Conservation (phyloP, 345 rosid species). For the Salix purpurea region DNA sequence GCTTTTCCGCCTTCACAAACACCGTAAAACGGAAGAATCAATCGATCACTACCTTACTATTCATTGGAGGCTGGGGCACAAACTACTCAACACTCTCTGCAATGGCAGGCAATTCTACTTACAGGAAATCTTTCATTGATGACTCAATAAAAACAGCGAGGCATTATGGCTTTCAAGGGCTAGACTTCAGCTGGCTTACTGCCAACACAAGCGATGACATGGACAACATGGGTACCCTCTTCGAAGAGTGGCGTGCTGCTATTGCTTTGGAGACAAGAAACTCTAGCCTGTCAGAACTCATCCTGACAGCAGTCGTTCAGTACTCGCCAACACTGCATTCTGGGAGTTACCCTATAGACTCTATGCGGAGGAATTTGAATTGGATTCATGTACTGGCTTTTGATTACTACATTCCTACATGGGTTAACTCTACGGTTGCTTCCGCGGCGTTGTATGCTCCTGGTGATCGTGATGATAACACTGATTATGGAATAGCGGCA, state of each 20-base stretch:
- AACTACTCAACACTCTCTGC: conserved; percentile 5
- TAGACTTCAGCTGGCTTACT: conserved; percentile 25
- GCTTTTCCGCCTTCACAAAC: no score
- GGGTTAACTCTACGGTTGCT: conserved; percentile 15
- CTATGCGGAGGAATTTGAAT: conserved; percentile 20
- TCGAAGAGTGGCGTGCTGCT: conserved; percentile 30
- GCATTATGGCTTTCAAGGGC: conserved; percentile 25
- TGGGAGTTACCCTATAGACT: conserved; percentile 13
- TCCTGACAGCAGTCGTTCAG: conserved; percentile 8
- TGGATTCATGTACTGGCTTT: conserved; percentile 28
- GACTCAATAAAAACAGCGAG: conserved; percentile 23
- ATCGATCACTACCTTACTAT: neutral
- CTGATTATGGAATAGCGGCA: conserved; percentile 22
- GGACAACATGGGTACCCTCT: conserved; percentile 8
- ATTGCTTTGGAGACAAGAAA: conserved; percentile 14
- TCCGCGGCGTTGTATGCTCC: conserved; percentile 25
- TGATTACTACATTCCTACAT: conserved; percentile 22
- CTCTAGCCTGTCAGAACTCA: neutral
- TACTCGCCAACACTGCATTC: neutral
- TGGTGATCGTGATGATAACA: neutral
- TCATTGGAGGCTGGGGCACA: neutral
- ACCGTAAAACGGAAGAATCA: no score
- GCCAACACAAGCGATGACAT: conserved; percentile 12
- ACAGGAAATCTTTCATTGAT: conserved; percentile 16
- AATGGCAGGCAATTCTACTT: conserved; percentile 10